Base-by-base conservation (phyloP, 805 yeast genomes). In the Kluyveromyces dobzhanskii region DNA sequence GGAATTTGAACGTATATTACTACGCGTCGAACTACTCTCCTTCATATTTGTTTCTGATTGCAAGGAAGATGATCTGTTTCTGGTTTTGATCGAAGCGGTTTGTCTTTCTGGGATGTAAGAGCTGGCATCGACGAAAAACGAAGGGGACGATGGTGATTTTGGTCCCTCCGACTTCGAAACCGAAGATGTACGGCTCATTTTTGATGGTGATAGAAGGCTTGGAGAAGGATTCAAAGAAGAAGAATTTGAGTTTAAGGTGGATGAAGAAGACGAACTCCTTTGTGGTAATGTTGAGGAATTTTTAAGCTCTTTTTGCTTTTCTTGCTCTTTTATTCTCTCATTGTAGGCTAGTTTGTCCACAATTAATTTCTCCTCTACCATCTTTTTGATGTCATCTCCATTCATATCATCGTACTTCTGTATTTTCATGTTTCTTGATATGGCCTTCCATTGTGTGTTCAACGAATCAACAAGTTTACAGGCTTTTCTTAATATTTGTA, bases 11-110 rank as follows among this genome's bases (percentile, higher is more conserved):
- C 62, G 50, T 16, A 27, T 11, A 30, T 33, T 6, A 18, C 26
- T 11, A 33, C 18, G 17, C n/a, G 30, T 30, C 29, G 35, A 25
- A 23, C 34, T 25, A 29, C 39, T 40, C 21, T 51, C 39, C 6
- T 12, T 6, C 5, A n/a, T 7, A 14, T 11, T 27, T 14, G 13
- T 5, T 27, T 7, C 30, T 4, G 62, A 47, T 40, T 59, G 64
- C 19, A 59, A 45, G 3, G 65, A 61, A 1, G 62, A 49, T 7
- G 65, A 58, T 35, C 64, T 51, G 50, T 47, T 12, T 39, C 41
- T 24, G 27, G 43, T 46, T 30, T 40, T 40, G n/a, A 42, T 46
- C 6, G 30, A n/a, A 3, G 28, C 19, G 4, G 40, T 14, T 18
- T 38, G 37, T 24, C 37, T 33, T 12, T 6, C 16, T 11, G 16